Base-by-base conservation (phyloP, 306 rosid species). In the Psophocarpus tetragonolobus region DNA sequence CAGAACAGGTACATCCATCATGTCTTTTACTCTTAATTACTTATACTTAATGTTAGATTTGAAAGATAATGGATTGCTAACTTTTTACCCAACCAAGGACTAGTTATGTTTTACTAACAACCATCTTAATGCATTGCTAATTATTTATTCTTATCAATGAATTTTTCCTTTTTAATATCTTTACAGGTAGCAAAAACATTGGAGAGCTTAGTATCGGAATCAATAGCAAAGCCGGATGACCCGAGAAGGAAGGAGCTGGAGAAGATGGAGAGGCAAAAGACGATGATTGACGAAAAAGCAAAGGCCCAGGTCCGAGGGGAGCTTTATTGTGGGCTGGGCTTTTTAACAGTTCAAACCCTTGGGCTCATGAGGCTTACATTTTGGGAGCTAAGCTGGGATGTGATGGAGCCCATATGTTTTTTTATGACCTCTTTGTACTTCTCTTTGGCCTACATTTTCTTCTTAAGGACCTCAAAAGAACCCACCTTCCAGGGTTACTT, bases 351-450 rank as follows among this genome's bases (percentile, higher is more conserved):
- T 39, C 96, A 95, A 50, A 90, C 91, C 1, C 17, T 87, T 15
- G 93, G 87, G 4, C 87, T 90, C 62, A 89, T 91, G 89, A 87
- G 97, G 83, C 90, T 95, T 4, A 92, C 96, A 0, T 95, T 95
- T 30, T 95, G 97, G 97, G 97, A 95, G 68, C 78, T 95, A 3
- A 91, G 85, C 11, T 95, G 98, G 98, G 97, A 92, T 76, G 97
- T 95, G 30, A 95, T 95, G 97, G 98, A 95, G 48, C 98, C 97
- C 75, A 87, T 95, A 27, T 95, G 97, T 69, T 92, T 94, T 87
- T 92, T 90, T 35, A 0, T 84, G 0, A 73, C 91, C 0, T 88
- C 95, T 1, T n/a, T 89, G 0, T 73, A 88, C 60, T 94, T 57
- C 8, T 1, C 9, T 24, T 24, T 57, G 2, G 35, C 18, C 4